Conservation (phyloP, 371 early-diverging fungal species). For the Mortierella sp. region DNA sequence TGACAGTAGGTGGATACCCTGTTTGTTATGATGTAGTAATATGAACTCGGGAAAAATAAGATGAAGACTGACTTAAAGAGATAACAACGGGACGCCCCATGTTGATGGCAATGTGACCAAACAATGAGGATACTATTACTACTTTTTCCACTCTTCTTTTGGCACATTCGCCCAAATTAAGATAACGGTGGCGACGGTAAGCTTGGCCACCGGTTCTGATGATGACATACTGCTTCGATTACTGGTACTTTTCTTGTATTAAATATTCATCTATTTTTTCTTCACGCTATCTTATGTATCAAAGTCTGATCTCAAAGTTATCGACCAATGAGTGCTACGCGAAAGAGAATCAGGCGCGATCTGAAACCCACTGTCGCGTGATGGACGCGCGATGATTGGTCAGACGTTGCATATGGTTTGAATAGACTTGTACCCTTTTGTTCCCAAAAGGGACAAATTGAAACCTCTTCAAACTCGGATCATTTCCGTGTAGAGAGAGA, state of each 20-base stretch:
- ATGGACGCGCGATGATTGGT: conserved; percentile 4
- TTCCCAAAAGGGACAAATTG: conserved; percentile 3
- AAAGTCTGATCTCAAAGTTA: not conserved
- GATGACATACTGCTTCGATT: not conserved
- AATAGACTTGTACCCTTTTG: not conserved
- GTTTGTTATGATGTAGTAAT: not conserved
- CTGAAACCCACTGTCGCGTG: conserved; percentile 6
- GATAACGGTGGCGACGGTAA: not conserved
- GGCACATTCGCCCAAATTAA: not conserved
- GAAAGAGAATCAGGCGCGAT: not conserved
- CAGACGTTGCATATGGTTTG: not conserved
- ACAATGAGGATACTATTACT: not conserved
- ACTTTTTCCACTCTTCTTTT: not conserved
- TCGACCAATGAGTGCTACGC: not conserved
- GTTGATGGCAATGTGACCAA: not conserved
- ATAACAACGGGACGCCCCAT: not conserved
- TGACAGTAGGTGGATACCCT: not conserved
- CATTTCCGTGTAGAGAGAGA: not conserved
- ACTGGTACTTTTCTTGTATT: not conserved
- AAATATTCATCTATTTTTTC: not conserved
- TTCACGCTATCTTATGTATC: not conserved
- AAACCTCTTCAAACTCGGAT: not conserved
- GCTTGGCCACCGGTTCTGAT: not conserved
- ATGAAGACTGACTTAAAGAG: not conserved
- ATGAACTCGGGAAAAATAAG: not conserved